phyloP scores from a whole-genome alignment of 1,139 yeast species.

The Lodderomyces elongisporus region DNA sequence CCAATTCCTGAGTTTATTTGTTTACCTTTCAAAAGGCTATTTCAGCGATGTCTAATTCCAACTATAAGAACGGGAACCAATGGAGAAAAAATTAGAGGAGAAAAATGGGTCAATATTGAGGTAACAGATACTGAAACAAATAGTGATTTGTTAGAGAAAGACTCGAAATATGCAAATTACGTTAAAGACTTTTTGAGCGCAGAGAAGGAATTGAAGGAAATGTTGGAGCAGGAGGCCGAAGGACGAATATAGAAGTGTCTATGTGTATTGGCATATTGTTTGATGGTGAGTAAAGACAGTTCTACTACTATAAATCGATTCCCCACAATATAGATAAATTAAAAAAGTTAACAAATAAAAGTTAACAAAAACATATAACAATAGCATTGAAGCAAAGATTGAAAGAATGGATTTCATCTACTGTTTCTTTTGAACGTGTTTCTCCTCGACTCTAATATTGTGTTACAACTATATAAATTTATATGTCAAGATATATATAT shows the following conservation, averaged over 20 bases:
- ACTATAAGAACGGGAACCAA: slow-evolving; percentile 15
- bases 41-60: slow-evolving; percentile 42
- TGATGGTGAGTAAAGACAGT: no score
- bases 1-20: slow-evolving; percentile 42
- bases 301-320: no score
- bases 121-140: slow-evolving; percentile 38
- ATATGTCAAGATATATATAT: no score
- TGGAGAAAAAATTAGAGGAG: slow-evolving; percentile 22
- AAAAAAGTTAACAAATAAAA: no score
- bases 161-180: slow-evolving; percentile 21
- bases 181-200: slow-evolving; percentile 36
- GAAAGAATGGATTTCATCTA: no score
- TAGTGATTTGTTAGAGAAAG: slow-evolving; percentile 21
- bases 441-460: no score
- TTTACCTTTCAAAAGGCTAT: slow-evolving; percentile 49
- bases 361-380: no score
- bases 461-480: no score
- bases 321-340: no score
- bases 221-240: slow-evolving; percentile 25
- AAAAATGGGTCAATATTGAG: slow-evolving; percentile 41
- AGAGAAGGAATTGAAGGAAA: slow-evolving; percentile 31
- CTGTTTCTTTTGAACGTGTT: no score
- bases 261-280: no score
- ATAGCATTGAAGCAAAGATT: no score
- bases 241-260: background rate